Conservation (phyloP, 148 eudicot genomes). For the Cornus florida region DNA sequence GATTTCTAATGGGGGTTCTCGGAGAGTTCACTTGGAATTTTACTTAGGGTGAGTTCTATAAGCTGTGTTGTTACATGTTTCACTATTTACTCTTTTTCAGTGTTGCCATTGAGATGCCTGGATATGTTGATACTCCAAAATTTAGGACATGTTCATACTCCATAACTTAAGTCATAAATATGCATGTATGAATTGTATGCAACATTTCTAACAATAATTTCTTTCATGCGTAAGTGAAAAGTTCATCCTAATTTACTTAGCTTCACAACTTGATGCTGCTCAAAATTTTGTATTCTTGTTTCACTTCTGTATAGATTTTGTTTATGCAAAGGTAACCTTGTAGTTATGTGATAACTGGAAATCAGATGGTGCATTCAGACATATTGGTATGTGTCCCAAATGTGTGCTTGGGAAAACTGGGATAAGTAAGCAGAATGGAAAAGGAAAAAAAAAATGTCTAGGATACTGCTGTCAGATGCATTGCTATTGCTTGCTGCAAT, state of each 20-base stretch:
- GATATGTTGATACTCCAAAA: neutral
- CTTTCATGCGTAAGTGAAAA: neutral
- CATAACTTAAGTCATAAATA: neutral
- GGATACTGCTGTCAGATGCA: too few species aligned
- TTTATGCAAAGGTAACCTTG: neutral
- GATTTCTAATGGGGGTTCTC: conserved; percentile 43
- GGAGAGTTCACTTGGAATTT: conserved; percentile 71
- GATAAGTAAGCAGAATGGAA: too few species aligned
- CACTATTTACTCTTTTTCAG: neutral
- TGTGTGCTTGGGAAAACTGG: neutral
- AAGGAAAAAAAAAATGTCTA: too few species aligned
- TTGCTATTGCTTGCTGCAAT: too few species aligned
- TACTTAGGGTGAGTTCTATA: conserved; percentile 64
- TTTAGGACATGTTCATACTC: neutral
- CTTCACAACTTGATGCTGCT: neutral
- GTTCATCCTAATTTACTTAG: neutral
- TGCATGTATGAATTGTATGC: neutral
- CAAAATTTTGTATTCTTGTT: neutral
- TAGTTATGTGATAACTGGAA: neutral
- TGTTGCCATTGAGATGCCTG: neutral
- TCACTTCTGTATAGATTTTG: neutral
- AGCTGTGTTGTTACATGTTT: neutral
- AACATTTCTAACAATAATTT: too few species aligned
- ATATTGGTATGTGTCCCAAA: neutral
- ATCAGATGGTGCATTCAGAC: neutral